Percentiles rank a stretch among this genome's conserved stretches.
Evolutionary conservation across 176 grass and related monocot species (phyloP).

Genomic region (Lolium perenne): DNA sequence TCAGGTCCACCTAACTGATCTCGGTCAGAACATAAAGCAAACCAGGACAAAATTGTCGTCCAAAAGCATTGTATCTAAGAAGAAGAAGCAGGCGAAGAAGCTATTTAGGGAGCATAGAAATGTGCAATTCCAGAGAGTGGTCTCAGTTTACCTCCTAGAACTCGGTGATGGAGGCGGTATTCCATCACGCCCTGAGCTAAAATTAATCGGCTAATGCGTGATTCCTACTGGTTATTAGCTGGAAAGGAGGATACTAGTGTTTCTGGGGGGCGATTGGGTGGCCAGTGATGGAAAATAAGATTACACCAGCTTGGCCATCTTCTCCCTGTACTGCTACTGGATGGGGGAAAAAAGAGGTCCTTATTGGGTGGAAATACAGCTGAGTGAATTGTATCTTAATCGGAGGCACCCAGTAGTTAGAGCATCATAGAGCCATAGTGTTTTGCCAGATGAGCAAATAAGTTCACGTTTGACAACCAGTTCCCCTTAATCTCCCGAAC

Average conservation of each 20-base stretch:
- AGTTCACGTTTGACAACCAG: background rate
- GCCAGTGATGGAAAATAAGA: background rate
- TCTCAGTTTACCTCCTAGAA: background rate
- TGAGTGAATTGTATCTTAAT: background rate
- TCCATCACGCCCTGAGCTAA: background rate
- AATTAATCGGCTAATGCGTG: background rate
- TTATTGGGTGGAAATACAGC: background rate
- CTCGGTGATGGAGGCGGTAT: no score
- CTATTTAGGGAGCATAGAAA: no score
- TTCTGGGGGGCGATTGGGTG: background rate
- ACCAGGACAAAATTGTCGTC: background rate
- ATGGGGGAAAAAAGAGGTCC: no score
- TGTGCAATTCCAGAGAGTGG: background rate
- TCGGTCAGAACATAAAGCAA: background rate
- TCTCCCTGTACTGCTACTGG: background rate
- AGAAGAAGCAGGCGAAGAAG: background rate
- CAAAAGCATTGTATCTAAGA: background rate
- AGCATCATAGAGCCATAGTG: background rate
- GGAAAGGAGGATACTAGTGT: background rate
- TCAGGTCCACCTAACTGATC: background rate
- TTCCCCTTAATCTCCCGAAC: background rate
- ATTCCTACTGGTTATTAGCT: background rate
- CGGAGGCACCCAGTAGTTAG: background rate
- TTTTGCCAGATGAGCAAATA: background rate
- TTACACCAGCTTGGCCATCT: background rate